Evolutionary conservation across 176 grass and related monocot genomes (phyloP), one percentile per base, ranked within the genome.

Genomic region (Cocos nucifera): DNA sequence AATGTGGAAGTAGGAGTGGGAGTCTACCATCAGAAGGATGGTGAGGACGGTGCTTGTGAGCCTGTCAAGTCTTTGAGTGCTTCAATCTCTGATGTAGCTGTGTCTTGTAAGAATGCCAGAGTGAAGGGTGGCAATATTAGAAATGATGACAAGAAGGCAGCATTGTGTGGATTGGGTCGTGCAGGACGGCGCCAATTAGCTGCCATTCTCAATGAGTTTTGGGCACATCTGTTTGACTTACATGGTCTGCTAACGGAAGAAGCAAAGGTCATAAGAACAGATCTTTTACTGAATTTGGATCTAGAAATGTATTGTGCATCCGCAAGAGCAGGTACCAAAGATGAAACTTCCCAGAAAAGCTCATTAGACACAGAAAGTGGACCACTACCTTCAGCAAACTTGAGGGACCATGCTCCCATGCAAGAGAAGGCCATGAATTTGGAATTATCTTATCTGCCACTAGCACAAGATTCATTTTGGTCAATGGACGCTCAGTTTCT

Each of bases 181-280:
- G 84, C 94, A 70, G 76, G 88, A 81, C 77, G 94, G 54, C 81
- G 61, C 50, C 88, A 98, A 59, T 73, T 98, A 22, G 73, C 94
- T 15, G 64, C 73, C 56, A 86, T 71, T 74, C 84, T 98, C 58
- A 84, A 98, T 62, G 88, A 98, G 54, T 98, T 98, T 78, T 98
- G 94, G 94, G 85, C 66, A 27, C 73, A 93, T 71, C 71, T 98
- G 23, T 98, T 98, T 81, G 87, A 98, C 81, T 89, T 88, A 61
- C 94, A 98, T 58, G 94, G 94, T 65, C 88, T 86, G 58, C 67
- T 88, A 54, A 86, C 76, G 22, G 78, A 80, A 79, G 88, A 89
- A 20, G 84, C 88, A 39, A 82, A 56, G 62, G 59, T 49, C 55
- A 88, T 86, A 73, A 92, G 72, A 73, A 82, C 83, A 59, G 82